Conservation (phyloP, 75 land plant species). For the Pseudotsuga menziesii region DNA sequence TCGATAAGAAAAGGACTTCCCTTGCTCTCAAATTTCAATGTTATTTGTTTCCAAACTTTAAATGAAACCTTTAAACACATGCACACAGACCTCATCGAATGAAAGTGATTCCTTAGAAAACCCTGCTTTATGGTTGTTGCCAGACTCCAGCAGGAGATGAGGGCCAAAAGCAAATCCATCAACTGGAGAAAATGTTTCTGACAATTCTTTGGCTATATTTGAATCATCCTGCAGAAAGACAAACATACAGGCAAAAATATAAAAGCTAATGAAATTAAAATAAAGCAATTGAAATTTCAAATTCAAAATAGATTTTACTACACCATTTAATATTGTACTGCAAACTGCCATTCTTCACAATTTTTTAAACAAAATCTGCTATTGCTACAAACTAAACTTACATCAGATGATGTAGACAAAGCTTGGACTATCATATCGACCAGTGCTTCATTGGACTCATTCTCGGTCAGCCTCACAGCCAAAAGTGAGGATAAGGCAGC, state of each 20-base stretch:
- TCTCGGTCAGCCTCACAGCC: conserved; percentile 28
- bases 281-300: background rate
- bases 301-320: background rate
- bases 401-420: conserved; percentile 39
- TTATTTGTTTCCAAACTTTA: background rate
- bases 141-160: conserved; percentile 35
- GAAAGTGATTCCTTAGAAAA: conserved; percentile 61
- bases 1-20: background rate
- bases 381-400: conserved; percentile 11
- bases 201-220: conserved; percentile 33
- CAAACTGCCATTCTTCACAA: background rate
- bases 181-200: conserved; percentile 57
- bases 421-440: conserved; percentile 33
- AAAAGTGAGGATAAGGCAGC: conserved; percentile 42
- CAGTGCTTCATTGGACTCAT: conserved; percentile 41
- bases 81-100: conserved; percentile 66
- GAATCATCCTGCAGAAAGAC: conserved; percentile 35
- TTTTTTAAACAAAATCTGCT: background rate
- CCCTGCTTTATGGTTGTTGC: conserved; percentile 21
- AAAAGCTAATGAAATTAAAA: background rate
- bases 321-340: background rate
- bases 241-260: background rate
- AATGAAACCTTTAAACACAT: background rate
- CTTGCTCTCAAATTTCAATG: background rate
- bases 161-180: conserved; percentile 56